Conservation (phyloP, 2,329 filamentous ascomycete species). For the Exserohilum rostratum region DNA sequence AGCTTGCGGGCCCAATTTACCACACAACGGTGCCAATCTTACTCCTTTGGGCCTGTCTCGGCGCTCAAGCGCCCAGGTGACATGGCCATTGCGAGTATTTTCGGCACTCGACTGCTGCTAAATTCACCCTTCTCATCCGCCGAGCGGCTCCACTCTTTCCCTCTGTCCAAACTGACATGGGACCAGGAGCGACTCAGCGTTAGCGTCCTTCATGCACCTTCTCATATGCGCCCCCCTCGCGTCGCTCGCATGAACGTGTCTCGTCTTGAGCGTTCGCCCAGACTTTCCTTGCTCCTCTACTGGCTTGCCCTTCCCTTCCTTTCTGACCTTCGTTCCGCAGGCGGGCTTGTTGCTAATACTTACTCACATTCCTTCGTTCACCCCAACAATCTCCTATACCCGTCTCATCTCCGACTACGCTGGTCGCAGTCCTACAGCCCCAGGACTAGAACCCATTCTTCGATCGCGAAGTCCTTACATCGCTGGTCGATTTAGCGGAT, state of each 20-base stretch:
- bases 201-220: conserved; percentile 47
- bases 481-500: conserved; percentile 39
- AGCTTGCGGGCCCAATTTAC: conserved; percentile 30
- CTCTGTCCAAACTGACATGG: conserved; percentile 47
- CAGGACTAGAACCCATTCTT: conserved; percentile 34
- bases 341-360: conserved; percentile 46
- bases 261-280: conserved; percentile 45
- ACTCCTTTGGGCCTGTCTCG: conserved; percentile 28
- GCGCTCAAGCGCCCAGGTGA: conserved; percentile 13
- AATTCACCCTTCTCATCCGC: conserved; percentile 32
- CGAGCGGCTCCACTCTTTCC: conserved; percentile 24
- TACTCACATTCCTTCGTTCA: conserved; percentile 42
- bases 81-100: conserved; percentile 25
- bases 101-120: conserved; percentile 25
- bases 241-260: conserved; percentile 42
- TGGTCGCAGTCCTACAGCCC: conserved; percentile 45
- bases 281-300: conserved; percentile 41
- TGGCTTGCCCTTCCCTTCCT: conserved; percentile 35
- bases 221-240: conserved; percentile 43
- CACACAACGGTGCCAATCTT: conserved; percentile 22
- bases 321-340: conserved; percentile 47
- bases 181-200: conserved; percentile 40
- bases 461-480: conserved; percentile 19
- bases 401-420: conserved; percentile 18
- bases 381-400: conserved; percentile 26